Conservation (phyloP, 495 filamentous ascomycete species). For the Massariosphaeria phaeospora region DNA sequence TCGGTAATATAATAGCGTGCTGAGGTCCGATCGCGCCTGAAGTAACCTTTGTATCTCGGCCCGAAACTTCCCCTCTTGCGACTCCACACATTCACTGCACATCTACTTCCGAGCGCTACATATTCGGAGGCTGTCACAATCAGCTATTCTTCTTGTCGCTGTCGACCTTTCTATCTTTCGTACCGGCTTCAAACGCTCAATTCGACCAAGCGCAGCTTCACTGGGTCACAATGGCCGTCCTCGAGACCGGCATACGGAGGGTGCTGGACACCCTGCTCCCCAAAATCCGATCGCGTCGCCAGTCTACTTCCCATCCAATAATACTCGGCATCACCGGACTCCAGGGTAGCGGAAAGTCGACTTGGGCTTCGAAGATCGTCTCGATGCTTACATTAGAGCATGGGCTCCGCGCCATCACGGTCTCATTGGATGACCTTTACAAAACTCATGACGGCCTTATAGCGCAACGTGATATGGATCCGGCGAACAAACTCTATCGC, state of each 20-base stretch:
- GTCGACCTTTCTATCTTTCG: no score
- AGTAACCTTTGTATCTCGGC: no score
- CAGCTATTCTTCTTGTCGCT: no score
- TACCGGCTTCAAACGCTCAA: no score
- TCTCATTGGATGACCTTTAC: slow-evolving; percentile 25
- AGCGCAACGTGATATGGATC: slow-evolving; percentile 9
- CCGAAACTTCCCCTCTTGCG: no score
- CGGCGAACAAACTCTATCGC: slow-evolving; percentile 15
- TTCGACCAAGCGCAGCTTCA: no score
- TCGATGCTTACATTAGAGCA: not conserved
- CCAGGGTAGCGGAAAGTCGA: slow-evolving; percentile 26
- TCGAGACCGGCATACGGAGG: slow-evolving; percentile 5
- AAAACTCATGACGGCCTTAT: slow-evolving; percentile 16
- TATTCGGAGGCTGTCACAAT: no score
- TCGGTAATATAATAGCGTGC: no score
- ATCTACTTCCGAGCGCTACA: no score
- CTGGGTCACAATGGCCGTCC: slow-evolving; percentile 1
- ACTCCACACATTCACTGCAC: no score
- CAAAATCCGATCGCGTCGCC: not conserved
- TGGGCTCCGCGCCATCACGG: slow-evolving; percentile 4
- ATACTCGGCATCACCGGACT: slow-evolving; percentile 24
- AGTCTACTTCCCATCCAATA: slow-evolving; percentile 1
- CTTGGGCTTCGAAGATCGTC: slow-evolving; percentile 17
- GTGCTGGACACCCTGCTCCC: slow-evolving; percentile 11
- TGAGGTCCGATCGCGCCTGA: no score